Evolutionary conservation across 306 rosid genomes (phyloP).

Genomic region (Gastrolobium bilobum): DNA sequence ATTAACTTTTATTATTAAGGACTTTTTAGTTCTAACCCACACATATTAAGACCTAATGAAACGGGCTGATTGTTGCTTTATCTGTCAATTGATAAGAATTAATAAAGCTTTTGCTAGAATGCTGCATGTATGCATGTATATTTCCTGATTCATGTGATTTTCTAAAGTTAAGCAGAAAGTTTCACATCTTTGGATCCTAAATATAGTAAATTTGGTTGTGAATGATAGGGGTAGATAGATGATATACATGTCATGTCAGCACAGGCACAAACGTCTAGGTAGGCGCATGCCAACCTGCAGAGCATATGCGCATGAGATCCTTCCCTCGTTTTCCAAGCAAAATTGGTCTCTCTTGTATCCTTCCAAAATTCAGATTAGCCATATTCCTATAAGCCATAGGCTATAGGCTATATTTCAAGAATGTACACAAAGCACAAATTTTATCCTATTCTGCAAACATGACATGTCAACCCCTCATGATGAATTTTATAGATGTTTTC

Average conservation of each 20-base stretch:
- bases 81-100: neutral
- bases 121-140: too few relatives aligned
- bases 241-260: constrained; percentile 23
- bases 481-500: neutral
- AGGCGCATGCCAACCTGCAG: constrained; percentile 45
- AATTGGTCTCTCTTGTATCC: neutral
- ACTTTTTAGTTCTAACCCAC: too few relatives aligned
- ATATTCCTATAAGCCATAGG: neutral
- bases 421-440: neutral
- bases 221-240: neutral
- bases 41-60: too few relatives aligned
- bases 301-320: constrained; percentile 11
- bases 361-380: constrained; percentile 24
- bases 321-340: constrained; percentile 1
- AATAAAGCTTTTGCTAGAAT: neutral
- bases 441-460: neutral
- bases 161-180: neutral
- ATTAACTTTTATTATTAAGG: too few relatives aligned
- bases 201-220: neutral
- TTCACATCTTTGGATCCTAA: neutral
- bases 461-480: constrained; percentile 9
- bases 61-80: too few relatives aligned
- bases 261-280: neutral
- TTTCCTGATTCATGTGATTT: neutral
- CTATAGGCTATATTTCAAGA: constrained; percentile 1